Evolutionary conservation across 2,329 filamentous ascomycete species (phyloP), one percentile per base, ranked within the genome.

Genomic region (Apiospora marii): DNA sequence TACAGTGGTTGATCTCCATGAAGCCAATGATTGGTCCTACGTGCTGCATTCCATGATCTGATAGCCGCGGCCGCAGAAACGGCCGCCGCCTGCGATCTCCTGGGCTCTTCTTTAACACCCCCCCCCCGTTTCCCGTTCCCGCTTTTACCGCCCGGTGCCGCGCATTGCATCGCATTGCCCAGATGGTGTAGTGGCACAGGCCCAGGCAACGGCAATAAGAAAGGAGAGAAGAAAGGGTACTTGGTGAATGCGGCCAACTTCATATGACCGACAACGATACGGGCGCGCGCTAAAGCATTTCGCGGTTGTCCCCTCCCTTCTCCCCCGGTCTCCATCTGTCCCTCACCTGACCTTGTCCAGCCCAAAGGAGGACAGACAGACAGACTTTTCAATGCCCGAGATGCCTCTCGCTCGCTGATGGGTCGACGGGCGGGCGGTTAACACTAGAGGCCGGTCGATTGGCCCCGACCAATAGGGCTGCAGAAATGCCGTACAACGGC

Each of bases 41-140:
- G 16, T 61, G 30, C 30, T 37, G 53, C 34, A 41, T 64, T 34
- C 58, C 58, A 64, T 41, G 34, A 64, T 41, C 58, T 64, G 58
- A 41, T 64, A 64, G 34, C 58, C 58, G 58, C 58, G 58, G 58
- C 22, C 58, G 58, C 58, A 64, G 58, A 64, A 64, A 64, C 34
- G 58, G 58, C 30, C 53, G 53, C 53, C 53, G 30, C 49, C 49
- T 37, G 53, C 58, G 58, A 64, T 64, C 34, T 61, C 30, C 30
- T 61, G 53, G 30, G 53, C 53, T 61, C 53, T 30, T 61, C 53
- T 61, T 58, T 5, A 61, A 61, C 53, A 22, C 5, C 13, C 13
- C 49, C 48, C 49, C 13, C 13, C 49, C 48, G 24, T 30, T 34
- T 37, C 53, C 30, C 53, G 53, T 10, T 37, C 53, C 53, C 53